Conservation (phyloP, 106 monocot species). For the Allium sativum region DNA sequence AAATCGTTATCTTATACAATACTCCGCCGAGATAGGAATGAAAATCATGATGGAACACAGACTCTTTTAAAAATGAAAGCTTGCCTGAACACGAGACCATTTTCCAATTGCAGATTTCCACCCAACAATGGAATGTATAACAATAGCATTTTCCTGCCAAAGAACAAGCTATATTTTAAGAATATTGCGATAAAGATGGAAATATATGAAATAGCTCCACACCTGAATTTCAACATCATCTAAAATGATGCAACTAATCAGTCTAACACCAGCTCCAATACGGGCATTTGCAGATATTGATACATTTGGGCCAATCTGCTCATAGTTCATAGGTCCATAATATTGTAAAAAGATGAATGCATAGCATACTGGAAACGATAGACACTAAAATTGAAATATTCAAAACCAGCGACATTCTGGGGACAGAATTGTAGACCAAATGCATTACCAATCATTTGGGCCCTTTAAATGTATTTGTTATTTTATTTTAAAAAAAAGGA, state of each 20-base stretch:
- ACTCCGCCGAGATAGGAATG: no score
- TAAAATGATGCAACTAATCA: conserved; percentile 85
- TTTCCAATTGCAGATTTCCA: conserved; percentile 88
- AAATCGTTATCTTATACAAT: no score
- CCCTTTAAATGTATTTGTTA: no score
- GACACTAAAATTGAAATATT: no score
- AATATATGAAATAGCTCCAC: background rate
- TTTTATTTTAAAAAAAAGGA: no score
- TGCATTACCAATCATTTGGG: no score
- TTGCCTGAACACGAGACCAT: conserved; percentile 95
- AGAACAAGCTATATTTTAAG: background rate
- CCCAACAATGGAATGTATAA: conserved; percentile 85
- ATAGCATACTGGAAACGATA: no score
- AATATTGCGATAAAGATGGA: background rate
- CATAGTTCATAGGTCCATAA: conserved; percentile 6
- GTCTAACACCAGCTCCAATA: conserved; percentile 85
- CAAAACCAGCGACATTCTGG: no score
- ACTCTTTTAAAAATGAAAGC: conserved; percentile 12
- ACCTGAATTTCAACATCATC: conserved; percentile 99
- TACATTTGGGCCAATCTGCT: conserved; percentile 94
- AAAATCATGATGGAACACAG: no score
- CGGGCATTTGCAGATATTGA: conserved; percentile 99
- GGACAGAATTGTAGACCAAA: no score
- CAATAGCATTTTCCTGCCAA: conserved; percentile 86
- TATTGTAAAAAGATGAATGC: no score